Percentiles rank a stretch among this genome's conserved stretches.
Evolutionary conservation across 2,329 filamentous ascomycete genomes (phyloP).

Genomic region (Thelonectria olida): DNA sequence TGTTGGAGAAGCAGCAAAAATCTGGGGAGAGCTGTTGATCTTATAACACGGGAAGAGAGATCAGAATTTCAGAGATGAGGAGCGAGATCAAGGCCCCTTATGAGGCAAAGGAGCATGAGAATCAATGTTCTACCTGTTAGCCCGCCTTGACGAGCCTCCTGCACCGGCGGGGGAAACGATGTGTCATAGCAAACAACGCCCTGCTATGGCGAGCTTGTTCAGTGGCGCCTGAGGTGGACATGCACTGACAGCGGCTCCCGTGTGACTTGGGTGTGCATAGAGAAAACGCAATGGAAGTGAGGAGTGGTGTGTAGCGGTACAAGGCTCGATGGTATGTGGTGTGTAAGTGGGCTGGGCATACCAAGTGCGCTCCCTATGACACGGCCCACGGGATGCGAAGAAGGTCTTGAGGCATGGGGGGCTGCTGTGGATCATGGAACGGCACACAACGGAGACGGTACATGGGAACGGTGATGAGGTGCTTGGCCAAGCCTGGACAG

Average conservation of each 20-base stretch:
- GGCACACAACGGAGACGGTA: not conserved
- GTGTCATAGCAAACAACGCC: slow-evolving; percentile 40
- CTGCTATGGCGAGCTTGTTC: slow-evolving; percentile 42
- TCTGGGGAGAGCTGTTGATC: slow-evolving; percentile 21
- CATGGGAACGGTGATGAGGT: slow-evolving; percentile 19
- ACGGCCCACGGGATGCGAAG: not conserved
- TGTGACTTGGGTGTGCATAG: slow-evolving; percentile 34
- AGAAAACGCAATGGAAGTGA: slow-evolving; percentile 30
- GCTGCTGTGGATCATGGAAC: not conserved
- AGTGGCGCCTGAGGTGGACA: slow-evolving; percentile 37
- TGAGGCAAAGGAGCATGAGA: slow-evolving; percentile 35
- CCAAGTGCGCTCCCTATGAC: not conserved
- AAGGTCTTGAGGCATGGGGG: not conserved
- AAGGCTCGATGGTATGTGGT: not conserved
- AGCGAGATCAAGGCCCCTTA: slow-evolving; percentile 24
- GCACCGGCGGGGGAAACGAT: slow-evolving; percentile 34
- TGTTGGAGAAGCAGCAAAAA: slow-evolving; percentile 11
- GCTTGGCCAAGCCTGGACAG: slow-evolving; percentile 12
- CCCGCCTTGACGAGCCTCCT: slow-evolving; percentile 29
- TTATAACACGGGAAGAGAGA: slow-evolving; percentile 23
- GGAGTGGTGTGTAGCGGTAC: slow-evolving; percentile 23
- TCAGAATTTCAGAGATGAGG: slow-evolving; percentile 30
- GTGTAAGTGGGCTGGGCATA: not conserved
- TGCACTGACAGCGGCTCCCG: slow-evolving; percentile 32
- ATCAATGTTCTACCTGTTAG: slow-evolving; percentile 35